Evolutionary conservation across 2,329 filamentous ascomycete genomes (phyloP).

Genomic region (Gnomoniopsis smithogilvyi): DNA sequence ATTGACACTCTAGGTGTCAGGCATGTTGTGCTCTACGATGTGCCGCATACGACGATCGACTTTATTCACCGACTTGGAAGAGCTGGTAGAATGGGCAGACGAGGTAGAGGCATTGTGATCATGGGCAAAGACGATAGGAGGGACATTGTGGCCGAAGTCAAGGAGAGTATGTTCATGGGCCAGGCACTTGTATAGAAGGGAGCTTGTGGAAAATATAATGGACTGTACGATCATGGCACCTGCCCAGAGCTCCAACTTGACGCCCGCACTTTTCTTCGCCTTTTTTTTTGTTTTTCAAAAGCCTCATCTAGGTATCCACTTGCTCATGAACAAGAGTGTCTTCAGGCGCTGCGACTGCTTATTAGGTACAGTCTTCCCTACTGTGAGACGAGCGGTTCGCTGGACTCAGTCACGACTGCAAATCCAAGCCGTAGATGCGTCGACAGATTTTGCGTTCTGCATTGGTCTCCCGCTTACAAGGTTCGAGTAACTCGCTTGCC

Average conservation of each 20-base stretch:
- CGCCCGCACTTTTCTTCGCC: not conserved
- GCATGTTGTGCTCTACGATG: constrained; percentile 91
- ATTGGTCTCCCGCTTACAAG: too few relatives aligned
- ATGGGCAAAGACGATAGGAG: constrained; percentile 86
- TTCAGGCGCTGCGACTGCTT: too few relatives aligned
- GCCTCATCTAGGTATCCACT: not conserved
- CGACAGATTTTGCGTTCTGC: too few relatives aligned
- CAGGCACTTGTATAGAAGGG: constrained; percentile 70
- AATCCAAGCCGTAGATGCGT: too few relatives aligned
- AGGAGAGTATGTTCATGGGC: constrained; percentile 82
- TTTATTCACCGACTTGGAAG: constrained; percentile 95
- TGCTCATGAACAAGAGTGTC: not conserved
- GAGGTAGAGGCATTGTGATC: constrained; percentile 85
- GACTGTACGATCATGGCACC: not conserved
- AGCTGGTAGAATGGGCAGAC: constrained; percentile 86
- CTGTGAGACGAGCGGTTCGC: too few relatives aligned
- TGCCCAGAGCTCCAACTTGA: not conserved
- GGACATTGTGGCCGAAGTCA: constrained; percentile 88
- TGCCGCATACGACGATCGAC: constrained; percentile 96
- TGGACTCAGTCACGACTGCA: too few relatives aligned
- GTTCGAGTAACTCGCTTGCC: too few relatives aligned
- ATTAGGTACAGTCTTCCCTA: too few relatives aligned
- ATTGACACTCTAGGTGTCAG: constrained; percentile 91
- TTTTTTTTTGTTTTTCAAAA: too few relatives aligned
- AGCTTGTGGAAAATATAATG: not conserved